Evolutionary conservation across 129 eudicot genomes (phyloP).

Genomic region (Glebionis coronaria): DNA sequence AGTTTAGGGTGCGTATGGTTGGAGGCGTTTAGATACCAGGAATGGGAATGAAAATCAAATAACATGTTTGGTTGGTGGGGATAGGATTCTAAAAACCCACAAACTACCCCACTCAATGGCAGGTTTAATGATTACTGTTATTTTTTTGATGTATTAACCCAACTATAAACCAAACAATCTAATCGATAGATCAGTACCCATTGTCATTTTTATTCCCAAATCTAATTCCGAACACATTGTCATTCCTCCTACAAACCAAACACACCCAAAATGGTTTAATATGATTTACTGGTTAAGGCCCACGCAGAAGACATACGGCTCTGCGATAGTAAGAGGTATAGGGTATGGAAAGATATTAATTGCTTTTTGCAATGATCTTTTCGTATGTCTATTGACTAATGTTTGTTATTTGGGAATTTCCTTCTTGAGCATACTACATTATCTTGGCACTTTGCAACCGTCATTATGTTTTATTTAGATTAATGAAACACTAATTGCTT

Average conservation of each 20-base stretch:
- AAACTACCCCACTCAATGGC: no score
- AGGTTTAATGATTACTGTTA: no score
- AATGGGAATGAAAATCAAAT: no score
- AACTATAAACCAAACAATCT: no score
- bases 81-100: no score
- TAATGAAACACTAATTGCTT: neutral
- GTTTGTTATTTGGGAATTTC: neutral
- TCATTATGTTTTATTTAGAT: slow-evolving; percentile 14
- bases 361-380: neutral
- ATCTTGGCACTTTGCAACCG: neutral
- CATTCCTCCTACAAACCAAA: no score
- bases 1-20: neutral
- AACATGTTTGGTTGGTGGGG: no score
- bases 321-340: slow-evolving; percentile 9
- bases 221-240: no score
- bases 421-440: slow-evolving; percentile 11
- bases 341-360: slow-evolving; percentile 4
- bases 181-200: no score
- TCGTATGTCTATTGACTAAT: neutral
- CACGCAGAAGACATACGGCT: slow-evolving; percentile 15
- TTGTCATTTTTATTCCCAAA: no score
- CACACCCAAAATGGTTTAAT: slow-evolving; percentile 5
- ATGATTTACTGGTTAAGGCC: neutral
- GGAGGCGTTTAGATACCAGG: no score
- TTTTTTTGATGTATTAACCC: no score